phyloP scores from a whole-genome alignment of 2,329 filamentous ascomycete species.

The Exophiala sideris region DNA sequence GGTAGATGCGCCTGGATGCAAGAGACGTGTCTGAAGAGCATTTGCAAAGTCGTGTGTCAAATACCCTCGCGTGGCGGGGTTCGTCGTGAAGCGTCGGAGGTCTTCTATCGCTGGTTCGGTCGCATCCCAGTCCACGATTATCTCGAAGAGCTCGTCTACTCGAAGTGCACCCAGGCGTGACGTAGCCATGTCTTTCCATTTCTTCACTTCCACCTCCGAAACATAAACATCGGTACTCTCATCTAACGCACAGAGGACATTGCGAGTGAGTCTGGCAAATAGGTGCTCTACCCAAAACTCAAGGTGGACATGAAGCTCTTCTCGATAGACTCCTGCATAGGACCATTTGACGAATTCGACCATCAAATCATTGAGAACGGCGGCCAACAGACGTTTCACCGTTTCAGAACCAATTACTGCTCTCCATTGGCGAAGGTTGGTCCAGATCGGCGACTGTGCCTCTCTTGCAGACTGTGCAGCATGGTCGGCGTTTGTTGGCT shows the following conservation, averaged over 20 bases:
- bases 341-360: slow-evolving; percentile 54
- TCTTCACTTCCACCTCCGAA: slow-evolving; percentile 45
- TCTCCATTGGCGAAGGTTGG: slow-evolving; percentile 13
- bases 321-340: slow-evolving; percentile 57
- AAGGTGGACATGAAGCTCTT: slow-evolving; percentile 48
- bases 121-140: slow-evolving; percentile 59
- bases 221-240: slow-evolving; percentile 19
- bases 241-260: slow-evolving; percentile 34
- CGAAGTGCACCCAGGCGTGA: slow-evolving; percentile 54
- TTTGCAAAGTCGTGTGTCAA: slow-evolving; percentile 54
- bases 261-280: slow-evolving; percentile 52
- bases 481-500: slow-evolving; percentile 16
- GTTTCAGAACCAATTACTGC: slow-evolving; percentile 49
- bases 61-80: slow-evolving; percentile 52
- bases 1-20: slow-evolving; percentile 64
- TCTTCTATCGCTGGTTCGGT: slow-evolving; percentile 60
- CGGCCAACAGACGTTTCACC: slow-evolving; percentile 56
- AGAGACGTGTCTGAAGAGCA: slow-evolving; percentile 52
- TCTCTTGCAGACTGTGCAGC: slow-evolving; percentile 9
- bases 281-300: slow-evolving; percentile 55
- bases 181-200: slow-evolving; percentile 56
- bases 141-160: slow-evolving; percentile 58
- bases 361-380: slow-evolving; percentile 57
- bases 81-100: slow-evolving; percentile 55
- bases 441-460: slow-evolving; percentile 13